phyloP scores from a whole-genome alignment of 202 grass and related monocot species.

The Brachypodium distachyon region DNA sequence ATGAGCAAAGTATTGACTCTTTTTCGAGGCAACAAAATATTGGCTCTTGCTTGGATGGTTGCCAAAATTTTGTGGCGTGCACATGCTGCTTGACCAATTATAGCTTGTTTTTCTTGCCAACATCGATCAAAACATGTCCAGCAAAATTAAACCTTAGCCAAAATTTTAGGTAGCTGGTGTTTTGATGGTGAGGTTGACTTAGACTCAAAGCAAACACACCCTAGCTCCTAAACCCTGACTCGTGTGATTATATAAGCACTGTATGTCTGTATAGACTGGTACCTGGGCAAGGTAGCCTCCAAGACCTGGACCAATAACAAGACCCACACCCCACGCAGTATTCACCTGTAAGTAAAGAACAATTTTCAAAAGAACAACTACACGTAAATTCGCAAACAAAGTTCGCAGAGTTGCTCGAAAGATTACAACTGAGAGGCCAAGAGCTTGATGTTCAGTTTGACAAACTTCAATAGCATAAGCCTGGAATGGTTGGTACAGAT shows the following conservation, averaged over 20 bases:
- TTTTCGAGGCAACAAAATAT: no score
- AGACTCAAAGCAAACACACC: no score
- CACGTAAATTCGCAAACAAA: background rate
- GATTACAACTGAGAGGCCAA: slow-evolving; percentile 56
- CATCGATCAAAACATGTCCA: no score
- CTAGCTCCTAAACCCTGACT: no score
- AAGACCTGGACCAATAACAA: slow-evolving; percentile 56
- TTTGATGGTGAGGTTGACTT: no score
- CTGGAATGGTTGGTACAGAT: slow-evolving; percentile 9
- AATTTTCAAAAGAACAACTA: background rate
- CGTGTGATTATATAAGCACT: background rate
- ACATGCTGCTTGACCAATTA: no score
- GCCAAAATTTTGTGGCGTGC: no score
- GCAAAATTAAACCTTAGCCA: no score
- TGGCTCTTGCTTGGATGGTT: no score
- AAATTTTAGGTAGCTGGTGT: no score
- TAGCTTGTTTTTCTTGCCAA: no score
- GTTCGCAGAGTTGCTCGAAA: background rate
- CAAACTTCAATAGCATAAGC: slow-evolving; percentile 66
- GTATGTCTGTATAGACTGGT: background rate
- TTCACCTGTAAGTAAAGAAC: slow-evolving; percentile 27
- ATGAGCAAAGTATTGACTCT: no score
- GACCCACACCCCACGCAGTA: slow-evolving; percentile 55
- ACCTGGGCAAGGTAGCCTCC: slow-evolving; percentile 63
- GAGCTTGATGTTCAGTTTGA: slow-evolving; percentile 41